A percentile compares a stretch with the other conserved stretches of the same genome.
Conservation (phyloP, 352 stramenopile genomes). For the Pythium folliculosum region DNA sequence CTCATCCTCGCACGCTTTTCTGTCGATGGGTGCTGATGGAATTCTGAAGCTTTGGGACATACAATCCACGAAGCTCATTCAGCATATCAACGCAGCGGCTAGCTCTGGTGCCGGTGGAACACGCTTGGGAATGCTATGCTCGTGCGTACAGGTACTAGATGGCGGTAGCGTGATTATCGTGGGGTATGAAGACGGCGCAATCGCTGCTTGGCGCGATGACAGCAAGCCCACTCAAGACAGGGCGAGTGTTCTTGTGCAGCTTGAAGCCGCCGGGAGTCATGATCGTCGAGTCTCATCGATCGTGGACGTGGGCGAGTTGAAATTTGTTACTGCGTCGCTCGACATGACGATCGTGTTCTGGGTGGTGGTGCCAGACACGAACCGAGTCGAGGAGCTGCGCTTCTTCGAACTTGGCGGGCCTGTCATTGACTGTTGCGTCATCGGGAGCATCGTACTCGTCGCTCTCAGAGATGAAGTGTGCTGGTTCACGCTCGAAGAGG, state of each 20-base stretch:
- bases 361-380: slow-evolving; percentile 28
- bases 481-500: slow-evolving; percentile 22
- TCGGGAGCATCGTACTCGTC: slow-evolving; percentile 20
- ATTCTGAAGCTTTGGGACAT: slow-evolving; percentile 66
- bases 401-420: slow-evolving; percentile 67
- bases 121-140: slow-evolving; percentile 33
- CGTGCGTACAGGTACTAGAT: slow-evolving; percentile 40
- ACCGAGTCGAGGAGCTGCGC: slow-evolving; percentile 43
- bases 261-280: slow-evolving; percentile 37
- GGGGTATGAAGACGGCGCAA: slow-evolving; percentile 58
- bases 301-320: slow-evolving; percentile 12
- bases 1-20: slow-evolving; percentile 8
- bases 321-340: slow-evolving; percentile 54
- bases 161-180: slow-evolving; percentile 20
- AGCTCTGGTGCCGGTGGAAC: slow-evolving; percentile 19
- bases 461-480: slow-evolving; percentile 26
- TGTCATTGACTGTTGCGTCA: slow-evolving; percentile 46
- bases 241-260: slow-evolving; percentile 26
- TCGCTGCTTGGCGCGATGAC: slow-evolving; percentile 41
- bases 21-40: slow-evolving; percentile 53
- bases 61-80: slow-evolving; percentile 36
- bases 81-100: slow-evolving; percentile 42
- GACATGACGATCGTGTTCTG: slow-evolving; percentile 74
- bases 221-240: not conserved
- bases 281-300: slow-evolving; percentile 48